Evolutionary conservation across 805 yeast genomes (phyloP), one percentile per base, ranked within the genome.

Genomic region (Saturnispora bothae): DNA sequence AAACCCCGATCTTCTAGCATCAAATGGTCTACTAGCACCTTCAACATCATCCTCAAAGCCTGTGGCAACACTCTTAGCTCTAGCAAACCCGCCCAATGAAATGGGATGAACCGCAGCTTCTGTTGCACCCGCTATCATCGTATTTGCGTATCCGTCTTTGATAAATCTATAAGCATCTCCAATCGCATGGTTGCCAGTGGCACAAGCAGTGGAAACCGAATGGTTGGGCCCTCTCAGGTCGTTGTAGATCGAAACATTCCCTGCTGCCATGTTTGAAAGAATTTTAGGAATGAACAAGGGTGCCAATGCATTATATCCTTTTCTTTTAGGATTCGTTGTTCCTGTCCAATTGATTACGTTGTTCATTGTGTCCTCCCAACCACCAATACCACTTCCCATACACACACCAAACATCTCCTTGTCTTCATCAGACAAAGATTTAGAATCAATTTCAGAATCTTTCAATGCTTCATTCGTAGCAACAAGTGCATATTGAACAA

Each of bases 341-440:
- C 39, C 38, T 6, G 28, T n/a, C 43, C 73, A 73, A 2, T 66
- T 63, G 12, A 73, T 66, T 2, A 84, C 58, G 48, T 79, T 83
- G 3, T 73, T 79, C 49, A 75, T 76, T 0, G 73, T 58, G 42
- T 84, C 94, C 14, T 74, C 78, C 34, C 89, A 68, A 2, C 94
- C 83, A 0, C 96, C 97, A 35, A 92, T 83, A 0, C 96, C 95
- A 1, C 95, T 78, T 1, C 97, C 98, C 7, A 89, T 72, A n/a
- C 85, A 78, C 2, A 83, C 86, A 2, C 96, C 94, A 3, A 75
- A 61, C 30, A 57, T 48, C 3, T 53, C 40, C 38, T 52, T 54
- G 51, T 51, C 69, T 44, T 55, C 52, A 2, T 57, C 60, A 1
- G 59, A 41, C 16, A 42, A 12, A 10, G 28, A 21, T 2, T 39